Evolutionary conservation across 768 basidiomycete species (phyloP).

Genomic region (Termitomyces sp.): DNA sequence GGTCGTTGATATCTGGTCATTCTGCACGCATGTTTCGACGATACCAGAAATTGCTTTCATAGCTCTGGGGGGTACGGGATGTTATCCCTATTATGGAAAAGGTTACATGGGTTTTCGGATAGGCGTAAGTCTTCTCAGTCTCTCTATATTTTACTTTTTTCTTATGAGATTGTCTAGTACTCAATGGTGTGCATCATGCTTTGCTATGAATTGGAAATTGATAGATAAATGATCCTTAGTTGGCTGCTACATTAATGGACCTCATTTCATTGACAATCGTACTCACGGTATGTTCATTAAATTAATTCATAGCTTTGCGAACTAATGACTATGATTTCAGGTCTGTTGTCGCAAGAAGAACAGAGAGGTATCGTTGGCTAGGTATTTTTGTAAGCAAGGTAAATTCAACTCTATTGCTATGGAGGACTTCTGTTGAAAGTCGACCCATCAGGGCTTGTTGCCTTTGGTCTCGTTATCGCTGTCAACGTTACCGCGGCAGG

Average conservation of each 20-base stretch:
- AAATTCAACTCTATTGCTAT: background rate
- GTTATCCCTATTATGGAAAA: conserved; percentile 31
- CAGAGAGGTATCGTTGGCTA: conserved; percentile 24
- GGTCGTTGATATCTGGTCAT: conserved; percentile 29
- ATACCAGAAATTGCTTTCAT: conserved; percentile 19
- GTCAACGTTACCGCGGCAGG: conserved; percentile 24
- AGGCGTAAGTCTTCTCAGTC: conserved; percentile 19
- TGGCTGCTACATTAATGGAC: conserved; percentile 32
- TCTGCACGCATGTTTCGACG: conserved; percentile 21
- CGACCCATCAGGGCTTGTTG: conserved; percentile 21
- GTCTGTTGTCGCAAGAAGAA: conserved; percentile 22
- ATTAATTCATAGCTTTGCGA: no score
- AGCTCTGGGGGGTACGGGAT: conserved; percentile 24
- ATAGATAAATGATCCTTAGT: conserved; percentile 11
- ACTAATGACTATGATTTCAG: conserved; percentile 8
- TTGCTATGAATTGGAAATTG: background rate
- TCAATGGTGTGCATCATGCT: conserved; percentile 13
- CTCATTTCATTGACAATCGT: conserved; percentile 29
- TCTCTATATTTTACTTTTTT: background rate
- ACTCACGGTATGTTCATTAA: conserved; percentile 20
- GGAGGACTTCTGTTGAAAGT: background rate
- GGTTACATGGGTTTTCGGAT: conserved; percentile 25
- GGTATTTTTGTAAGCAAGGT: conserved; percentile 34
- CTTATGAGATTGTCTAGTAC: conserved; percentile 9
- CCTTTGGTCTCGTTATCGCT: conserved; percentile 24